phyloP scores from a whole-genome alignment of 2,329 filamentous ascomycete species.

The Fusarium sublunatum region DNA sequence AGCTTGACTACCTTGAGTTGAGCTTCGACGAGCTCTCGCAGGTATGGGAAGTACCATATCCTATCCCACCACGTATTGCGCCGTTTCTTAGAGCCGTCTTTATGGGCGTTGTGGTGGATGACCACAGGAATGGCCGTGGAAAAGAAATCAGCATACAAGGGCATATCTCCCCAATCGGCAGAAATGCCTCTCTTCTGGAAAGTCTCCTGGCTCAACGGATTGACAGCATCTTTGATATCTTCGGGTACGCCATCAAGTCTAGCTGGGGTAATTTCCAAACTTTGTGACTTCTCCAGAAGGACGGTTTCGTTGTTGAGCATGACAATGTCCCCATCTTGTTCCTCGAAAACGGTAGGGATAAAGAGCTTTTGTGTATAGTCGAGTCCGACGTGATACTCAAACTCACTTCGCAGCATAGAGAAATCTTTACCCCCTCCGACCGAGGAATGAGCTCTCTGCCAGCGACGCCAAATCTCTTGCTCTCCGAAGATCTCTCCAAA shows the following conservation, averaged over 20 bases:
- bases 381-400: conserved; percentile 38
- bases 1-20: conserved; percentile 7
- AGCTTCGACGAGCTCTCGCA: conserved; percentile 8
- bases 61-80: conserved; percentile 32
- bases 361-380: conserved; percentile 38
- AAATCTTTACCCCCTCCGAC: neutral
- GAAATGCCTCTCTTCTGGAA: accelerated
- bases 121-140: conserved; percentile 34
- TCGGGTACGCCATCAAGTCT: conserved; percentile 20
- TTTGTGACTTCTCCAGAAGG: conserved; percentile 17
- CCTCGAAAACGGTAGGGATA: conserved; percentile 35
- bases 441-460: neutral
- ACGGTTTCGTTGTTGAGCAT: conserved; percentile 19
- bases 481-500: conserved; percentile 46
- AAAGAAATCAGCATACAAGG: conserved; percentile 35
- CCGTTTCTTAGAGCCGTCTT: conserved; percentile 22
- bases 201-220: neutral
- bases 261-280: neutral
- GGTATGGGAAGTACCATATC: conserved; percentile 40
- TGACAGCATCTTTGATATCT: conserved; percentile 10
- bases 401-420: conserved; percentile 13
- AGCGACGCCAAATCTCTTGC: conserved; percentile 38
- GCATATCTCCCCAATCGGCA: conserved; percentile 35
- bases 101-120: conserved; percentile 40
- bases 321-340: conserved; percentile 34